Evolutionary conservation across 352 stramenopile species (phyloP), one percentile per base, ranked within the genome.

Genomic region (Pythium aquatile): DNA sequence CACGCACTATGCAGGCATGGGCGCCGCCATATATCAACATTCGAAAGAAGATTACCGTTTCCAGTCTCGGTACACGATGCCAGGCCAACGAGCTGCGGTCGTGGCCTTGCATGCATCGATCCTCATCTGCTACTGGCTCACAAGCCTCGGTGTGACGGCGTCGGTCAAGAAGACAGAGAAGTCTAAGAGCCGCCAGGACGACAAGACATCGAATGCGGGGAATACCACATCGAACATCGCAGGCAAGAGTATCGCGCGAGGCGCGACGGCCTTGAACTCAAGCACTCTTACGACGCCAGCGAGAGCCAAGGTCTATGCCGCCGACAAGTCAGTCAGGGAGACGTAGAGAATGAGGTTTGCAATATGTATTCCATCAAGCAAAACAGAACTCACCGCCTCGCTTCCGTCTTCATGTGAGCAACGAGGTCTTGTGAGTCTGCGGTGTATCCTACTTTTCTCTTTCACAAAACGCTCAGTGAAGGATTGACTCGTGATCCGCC

Each of bases 1-100:
- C 10, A 88, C 82, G 4, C 82, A 91, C 58, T 91, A 89, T 65
- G 62, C 52, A 0, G 82, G 82, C 47, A 89, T 91, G 80, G 70
- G 69, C 0, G 74, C 78, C 1, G 82, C 78, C 9, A 62, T 46
- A 17, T 90, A 90, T 55, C 55, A 32, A 2, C 80, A 79, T 49
- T 73, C 63, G 26, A 63, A 63, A 11, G 73, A 74, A 33, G 63
- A 81, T 28, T 74, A 61, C 24, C 53, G 55, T 16, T 42, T 64
- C 29, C 48, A 26, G n/a, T 69, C 58, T 1, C 57, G 53, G 29
- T 57, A 81, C 28, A 17, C 77, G 7, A 30, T 87, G n/a, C 60
- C 76, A n/a, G 78, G 78, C 3, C 46, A 55, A 1, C 62, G 66
- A 1, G 75, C 77, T 16, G 48, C 73, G 0, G 65, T 63, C 1